Conservation (phyloP, 2,329 filamentous ascomycete genomes). For the Calonectria montana region DNA sequence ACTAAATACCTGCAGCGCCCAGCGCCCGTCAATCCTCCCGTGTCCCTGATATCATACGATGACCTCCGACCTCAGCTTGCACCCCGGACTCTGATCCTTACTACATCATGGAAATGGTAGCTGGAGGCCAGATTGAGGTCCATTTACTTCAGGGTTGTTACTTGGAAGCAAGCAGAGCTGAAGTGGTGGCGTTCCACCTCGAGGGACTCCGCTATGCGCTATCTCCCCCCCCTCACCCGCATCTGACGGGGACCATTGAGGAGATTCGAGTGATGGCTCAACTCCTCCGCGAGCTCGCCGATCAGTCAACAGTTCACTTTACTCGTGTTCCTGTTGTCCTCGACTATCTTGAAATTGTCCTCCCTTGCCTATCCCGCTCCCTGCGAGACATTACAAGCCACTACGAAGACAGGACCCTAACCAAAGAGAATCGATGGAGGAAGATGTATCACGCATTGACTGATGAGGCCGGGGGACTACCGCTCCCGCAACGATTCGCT, state of each 20-base stretch:
- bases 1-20: slow-evolving; percentile 10
- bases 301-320: slow-evolving; percentile 64
- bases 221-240: slow-evolving; percentile 56
- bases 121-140: slow-evolving; percentile 43
- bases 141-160: slow-evolving; percentile 65
- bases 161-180: slow-evolving; percentile 64
- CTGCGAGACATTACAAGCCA: slow-evolving; percentile 64
- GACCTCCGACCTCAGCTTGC: slow-evolving; percentile 24
- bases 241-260: slow-evolving; percentile 60
- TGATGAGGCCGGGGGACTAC: slow-evolving; percentile 62
- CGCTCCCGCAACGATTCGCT: slow-evolving; percentile 63
- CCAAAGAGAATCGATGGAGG: slow-evolving; percentile 65
- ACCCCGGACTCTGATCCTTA: slow-evolving; percentile 24
- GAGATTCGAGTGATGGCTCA: slow-evolving; percentile 58
- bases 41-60: slow-evolving; percentile 32
- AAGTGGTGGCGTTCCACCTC: slow-evolving; percentile 59
- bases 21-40: slow-evolving; percentile 17
- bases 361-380: slow-evolving; percentile 66
- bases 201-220: slow-evolving; percentile 61
- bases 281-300: slow-evolving; percentile 65
- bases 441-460: slow-evolving; percentile 69
- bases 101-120: slow-evolving; percentile 46
- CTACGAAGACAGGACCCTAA: slow-evolving; percentile 62
- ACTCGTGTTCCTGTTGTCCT: slow-evolving; percentile 62
- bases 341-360: slow-evolving; percentile 66